phyloP scores from a whole-genome alignment of 2,329 filamentous ascomycete species.

The Fusarium nematophilum region DNA sequence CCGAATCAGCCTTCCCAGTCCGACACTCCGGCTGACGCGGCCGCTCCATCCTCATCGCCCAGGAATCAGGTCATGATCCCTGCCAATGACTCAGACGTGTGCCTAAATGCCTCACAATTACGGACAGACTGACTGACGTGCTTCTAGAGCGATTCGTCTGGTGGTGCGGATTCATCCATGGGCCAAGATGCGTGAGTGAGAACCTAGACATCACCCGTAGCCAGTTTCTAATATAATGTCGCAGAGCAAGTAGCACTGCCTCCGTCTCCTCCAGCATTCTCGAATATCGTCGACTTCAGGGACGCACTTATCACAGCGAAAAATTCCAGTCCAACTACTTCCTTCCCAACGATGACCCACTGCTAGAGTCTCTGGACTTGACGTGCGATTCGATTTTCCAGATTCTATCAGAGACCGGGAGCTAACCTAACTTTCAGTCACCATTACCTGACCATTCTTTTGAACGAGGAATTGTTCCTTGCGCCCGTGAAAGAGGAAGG shows the following conservation, averaged over 20 bases:
- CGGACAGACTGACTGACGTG: too few relatives aligned
- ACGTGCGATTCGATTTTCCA: neutral
- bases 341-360: constrained; percentile 25
- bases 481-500: constrained; percentile 10
- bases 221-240: too few relatives aligned
- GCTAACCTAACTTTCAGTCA: constrained; percentile 8
- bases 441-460: constrained; percentile 20
- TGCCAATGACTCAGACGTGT: too few relatives aligned
- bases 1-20: too few relatives aligned
- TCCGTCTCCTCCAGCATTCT: constrained; percentile 25
- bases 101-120: too few relatives aligned
- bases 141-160: too few relatives aligned
- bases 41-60: too few relatives aligned
- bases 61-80: too few relatives aligned
- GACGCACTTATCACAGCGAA: constrained; percentile 26
- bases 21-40: too few relatives aligned
- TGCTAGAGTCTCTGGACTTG: constrained; percentile 25
- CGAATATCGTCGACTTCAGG: constrained; percentile 20
- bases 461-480: constrained; percentile 13
- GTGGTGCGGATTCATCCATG: too few relatives aligned
- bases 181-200: too few relatives aligned
- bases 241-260: constrained; percentile 20
- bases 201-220: too few relatives aligned
- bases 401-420: neutral
- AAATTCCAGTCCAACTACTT: constrained; percentile 24